These are phyloP conservation scores for Epicoccum nigrum DNA, from an alignment of 2,329 filamentous ascomycete species.

Conservation along the genomic window DNA sequence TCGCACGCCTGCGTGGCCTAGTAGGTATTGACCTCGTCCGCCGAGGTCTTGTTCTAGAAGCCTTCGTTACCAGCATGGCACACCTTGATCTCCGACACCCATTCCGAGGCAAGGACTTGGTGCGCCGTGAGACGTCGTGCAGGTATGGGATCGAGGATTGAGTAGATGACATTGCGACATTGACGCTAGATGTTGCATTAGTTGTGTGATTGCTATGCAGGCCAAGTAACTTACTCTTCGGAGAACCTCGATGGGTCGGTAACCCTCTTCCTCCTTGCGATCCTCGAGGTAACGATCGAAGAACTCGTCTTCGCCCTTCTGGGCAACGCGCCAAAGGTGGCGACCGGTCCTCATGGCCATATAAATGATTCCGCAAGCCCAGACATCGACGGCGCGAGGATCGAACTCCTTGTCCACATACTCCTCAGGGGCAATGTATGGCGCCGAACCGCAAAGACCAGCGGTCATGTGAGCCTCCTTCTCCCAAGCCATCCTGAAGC, in stretches of 20 bases:
- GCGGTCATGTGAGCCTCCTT: constrained; percentile 98
- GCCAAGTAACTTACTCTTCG: constrained; percentile 74
- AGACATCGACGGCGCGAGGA: constrained; percentile 94
- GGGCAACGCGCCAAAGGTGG: constrained; percentile 95
- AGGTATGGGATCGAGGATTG: constrained; percentile 94
- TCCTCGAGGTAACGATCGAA: constrained; percentile 94
- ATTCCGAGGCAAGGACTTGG: constrained; percentile 97
- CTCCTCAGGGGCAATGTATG: constrained; percentile 97
- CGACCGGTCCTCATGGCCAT: constrained; percentile 99
- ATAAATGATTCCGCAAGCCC: constrained; percentile 98
- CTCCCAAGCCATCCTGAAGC: constrained; percentile 99
- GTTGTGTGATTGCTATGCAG: constrained; percentile 1
- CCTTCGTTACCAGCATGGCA: constrained; percentile 97
- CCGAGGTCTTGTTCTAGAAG: constrained; percentile 60
- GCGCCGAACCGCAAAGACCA: constrained; percentile 92
- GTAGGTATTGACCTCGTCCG: constrained; percentile 18
- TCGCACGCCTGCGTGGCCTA: constrained; percentile 25
- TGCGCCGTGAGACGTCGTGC: constrained; percentile 90
- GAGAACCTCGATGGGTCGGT: constrained; percentile 92
- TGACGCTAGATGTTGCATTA: constrained; percentile 69
- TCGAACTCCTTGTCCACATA: constrained; percentile 96
- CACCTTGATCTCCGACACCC: constrained; percentile 96
- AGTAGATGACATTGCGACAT: constrained; percentile 98
- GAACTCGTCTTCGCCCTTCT: constrained; percentile 96
- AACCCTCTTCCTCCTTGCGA: constrained; percentile 91